Evolutionary conservation across 179 eudicot species (phyloP).

Genomic region (Corrigiola litoralis): DNA sequence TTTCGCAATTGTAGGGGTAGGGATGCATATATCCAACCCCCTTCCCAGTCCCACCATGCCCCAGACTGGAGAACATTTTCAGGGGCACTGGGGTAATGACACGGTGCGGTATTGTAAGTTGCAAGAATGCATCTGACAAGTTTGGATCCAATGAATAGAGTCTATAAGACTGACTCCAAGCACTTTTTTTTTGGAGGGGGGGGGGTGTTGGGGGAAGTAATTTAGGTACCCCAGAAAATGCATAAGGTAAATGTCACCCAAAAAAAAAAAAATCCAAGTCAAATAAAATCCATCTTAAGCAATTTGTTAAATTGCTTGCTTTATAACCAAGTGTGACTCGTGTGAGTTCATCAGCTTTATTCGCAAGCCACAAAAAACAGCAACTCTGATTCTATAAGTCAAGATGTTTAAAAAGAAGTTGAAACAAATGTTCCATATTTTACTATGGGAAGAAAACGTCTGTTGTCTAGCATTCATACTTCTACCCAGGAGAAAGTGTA

Average conservation of each 20-base stretch:
- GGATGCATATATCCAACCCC: too few relatives aligned
- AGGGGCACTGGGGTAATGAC: too few relatives aligned
- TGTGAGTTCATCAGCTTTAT: neutral
- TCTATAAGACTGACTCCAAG: too few relatives aligned
- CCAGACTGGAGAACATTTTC: too few relatives aligned
- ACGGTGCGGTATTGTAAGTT: too few relatives aligned
- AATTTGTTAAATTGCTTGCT: neutral
- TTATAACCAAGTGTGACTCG: neutral
- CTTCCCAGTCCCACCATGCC: too few relatives aligned
- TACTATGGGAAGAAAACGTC: too few relatives aligned
- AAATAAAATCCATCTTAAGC: neutral
- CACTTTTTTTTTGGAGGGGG: neutral
- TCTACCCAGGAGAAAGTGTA: too few relatives aligned
- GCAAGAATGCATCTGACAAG: slow-evolving; percentile 1
- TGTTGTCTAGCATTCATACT: too few relatives aligned
- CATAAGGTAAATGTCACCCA: too few relatives aligned
- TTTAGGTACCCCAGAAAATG: neutral
- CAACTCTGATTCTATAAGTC: neutral
- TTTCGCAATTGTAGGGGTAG: too few relatives aligned
- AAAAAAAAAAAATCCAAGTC: neutral
- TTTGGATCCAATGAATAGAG: neutral
- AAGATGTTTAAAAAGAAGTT: neutral
- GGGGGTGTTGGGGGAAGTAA: too few relatives aligned
- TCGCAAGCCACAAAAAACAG: neutral
- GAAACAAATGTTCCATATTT: neutral